Evolutionary conservation across 2,329 filamentous ascomycete genomes (phyloP), one percentile per base, ranked within the genome.

Genomic region (Sordariomycetes sp.): DNA sequence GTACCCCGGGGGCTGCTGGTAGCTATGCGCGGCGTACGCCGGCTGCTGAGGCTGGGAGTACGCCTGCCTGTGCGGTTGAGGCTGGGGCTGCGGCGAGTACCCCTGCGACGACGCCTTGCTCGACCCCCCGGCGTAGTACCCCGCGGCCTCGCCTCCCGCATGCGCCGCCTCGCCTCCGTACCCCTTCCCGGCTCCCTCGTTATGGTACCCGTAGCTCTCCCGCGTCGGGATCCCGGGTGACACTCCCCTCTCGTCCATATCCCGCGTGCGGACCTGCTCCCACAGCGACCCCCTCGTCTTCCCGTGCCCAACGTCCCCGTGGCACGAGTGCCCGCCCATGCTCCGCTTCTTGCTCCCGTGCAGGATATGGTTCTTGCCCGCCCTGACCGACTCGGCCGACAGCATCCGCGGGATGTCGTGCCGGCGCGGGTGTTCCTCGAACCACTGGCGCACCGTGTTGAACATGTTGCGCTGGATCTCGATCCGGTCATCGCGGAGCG

Each of bases 391-490:
- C 57, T 95, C 84, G 0, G 90, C 90, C 53, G 82, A 86, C 10
- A 99, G 79, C n/a, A 94, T 66, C 56, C 81, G 74, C 66, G 95
- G 85, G 20, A 97, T 75, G 55, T 83, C 78, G 56, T 81, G 74
- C 51, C 83, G 82, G 60, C 86, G 84, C 2, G 83, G 76, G 58
- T 85, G 79, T 62, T 84, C 80, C 54, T 89, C 79, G 0, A 82
- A 85, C 92, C 92, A 99, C 59, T 80, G 78, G 64, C 87, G 81
- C 2, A 99, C 90, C 0, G 87, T 89, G 57, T 84, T 78, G 72
- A 89, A 97, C 94, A 99, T 99, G 56, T 85, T 84, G 52, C 82
- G 80, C 62, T 97, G 94, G 32, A 94, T 84, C 67, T 95, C 88
- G 58, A 88, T 74, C 58, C 77, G 76, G 57, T 87, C 84, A 63